These are phyloP conservation scores for Antrodiella citrinella DNA, from an alignment of 768 basidiomycete genomes.

Conservation along the genomic window DNA sequence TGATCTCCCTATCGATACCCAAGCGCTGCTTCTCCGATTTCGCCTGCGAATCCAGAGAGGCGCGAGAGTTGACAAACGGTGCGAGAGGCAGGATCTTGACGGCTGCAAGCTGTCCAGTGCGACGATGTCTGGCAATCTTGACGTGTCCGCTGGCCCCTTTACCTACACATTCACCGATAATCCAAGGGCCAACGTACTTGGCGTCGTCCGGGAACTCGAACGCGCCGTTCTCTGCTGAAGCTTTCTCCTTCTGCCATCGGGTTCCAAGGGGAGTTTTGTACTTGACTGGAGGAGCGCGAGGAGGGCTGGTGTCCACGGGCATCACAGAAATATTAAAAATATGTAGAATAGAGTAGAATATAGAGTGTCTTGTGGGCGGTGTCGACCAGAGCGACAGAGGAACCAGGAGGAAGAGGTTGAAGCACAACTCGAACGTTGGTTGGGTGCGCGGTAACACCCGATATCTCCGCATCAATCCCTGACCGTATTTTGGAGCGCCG, in stretches of 20 bases:
- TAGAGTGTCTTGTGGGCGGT: background rate
- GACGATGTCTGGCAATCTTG: constrained; percentile 82
- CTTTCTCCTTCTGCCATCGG: constrained; percentile 85
- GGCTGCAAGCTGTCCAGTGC: constrained; percentile 87
- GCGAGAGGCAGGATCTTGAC: constrained; percentile 91
- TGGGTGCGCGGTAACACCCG: background rate
- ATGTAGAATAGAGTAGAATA: background rate
- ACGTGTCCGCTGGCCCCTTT: constrained; percentile 93
- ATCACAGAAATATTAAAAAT: background rate
- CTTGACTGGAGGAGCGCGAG: constrained; percentile 63
- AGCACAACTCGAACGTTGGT: background rate
- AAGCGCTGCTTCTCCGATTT: constrained; percentile 78
- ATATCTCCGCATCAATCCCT: background rate
- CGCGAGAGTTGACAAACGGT: constrained; percentile 65
- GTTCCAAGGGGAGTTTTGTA: constrained; percentile 67
- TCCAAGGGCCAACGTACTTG: constrained; percentile 83
- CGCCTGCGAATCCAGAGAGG: constrained; percentile 56
- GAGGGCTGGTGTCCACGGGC: constrained; percentile 37
- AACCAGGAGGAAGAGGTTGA: background rate
- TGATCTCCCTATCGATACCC: constrained; percentile 89
- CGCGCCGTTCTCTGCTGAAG: constrained; percentile 63
- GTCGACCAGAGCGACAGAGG: background rate
- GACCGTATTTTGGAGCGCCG: too few relatives aligned
- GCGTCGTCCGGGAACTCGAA: constrained; percentile 85
- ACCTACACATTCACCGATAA: constrained; percentile 88